A percentile compares a stretch with the other conserved stretches of the same genome.
Evolutionary conservation across 371 early-diverging fungal species (phyloP).

Genomic region (Mucor circinelloides): DNA sequence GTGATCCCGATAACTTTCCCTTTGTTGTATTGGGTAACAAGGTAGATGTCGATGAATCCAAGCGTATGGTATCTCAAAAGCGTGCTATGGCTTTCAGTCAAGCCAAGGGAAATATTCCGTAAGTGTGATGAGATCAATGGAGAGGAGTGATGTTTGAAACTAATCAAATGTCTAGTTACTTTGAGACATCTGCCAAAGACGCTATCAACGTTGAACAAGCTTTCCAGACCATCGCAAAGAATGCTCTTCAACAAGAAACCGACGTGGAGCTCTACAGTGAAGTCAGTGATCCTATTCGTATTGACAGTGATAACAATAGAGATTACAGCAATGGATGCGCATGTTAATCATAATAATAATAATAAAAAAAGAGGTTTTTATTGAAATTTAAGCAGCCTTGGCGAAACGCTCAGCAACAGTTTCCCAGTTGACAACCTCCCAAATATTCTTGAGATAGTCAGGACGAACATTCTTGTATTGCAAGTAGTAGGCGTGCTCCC

Average conservation of each 20-base stretch:
- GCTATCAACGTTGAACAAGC: conserved; percentile 96
- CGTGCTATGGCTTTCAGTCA: conserved; percentile 96
- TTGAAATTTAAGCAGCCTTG: conserved; percentile 41
- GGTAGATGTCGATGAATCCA: conserved; percentile 93
- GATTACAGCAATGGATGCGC: conserved; percentile 36
- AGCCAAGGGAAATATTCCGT: conserved; percentile 91
- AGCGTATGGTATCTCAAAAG: conserved; percentile 91
- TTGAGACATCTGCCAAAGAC: conserved; percentile 94
- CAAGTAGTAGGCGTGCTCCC: conserved; percentile 99
- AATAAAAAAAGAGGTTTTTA: background rate
- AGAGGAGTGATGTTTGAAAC: background rate
- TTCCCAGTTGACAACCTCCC: conserved; percentile 99
- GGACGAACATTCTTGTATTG: conserved; percentile 97
- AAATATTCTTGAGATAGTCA: conserved; percentile 94
- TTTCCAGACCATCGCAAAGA: conserved; percentile 92
- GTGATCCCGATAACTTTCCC: conserved; percentile 94
- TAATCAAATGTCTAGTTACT: conserved; percentile 20
- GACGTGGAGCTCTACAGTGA: conserved; percentile 67
- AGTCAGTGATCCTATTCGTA: conserved; percentile 36
- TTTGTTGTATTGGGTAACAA: conserved; percentile 99
- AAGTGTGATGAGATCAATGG: conserved; percentile 10
- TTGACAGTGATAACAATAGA: conserved; percentile 29
- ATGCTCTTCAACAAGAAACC: conserved; percentile 88
- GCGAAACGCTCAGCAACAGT: conserved; percentile 83
- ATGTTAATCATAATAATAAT: conserved; percentile 25